phyloP scores from a whole-genome alignment of 2,329 filamentous ascomycete species.

The Penicillium sp. region DNA sequence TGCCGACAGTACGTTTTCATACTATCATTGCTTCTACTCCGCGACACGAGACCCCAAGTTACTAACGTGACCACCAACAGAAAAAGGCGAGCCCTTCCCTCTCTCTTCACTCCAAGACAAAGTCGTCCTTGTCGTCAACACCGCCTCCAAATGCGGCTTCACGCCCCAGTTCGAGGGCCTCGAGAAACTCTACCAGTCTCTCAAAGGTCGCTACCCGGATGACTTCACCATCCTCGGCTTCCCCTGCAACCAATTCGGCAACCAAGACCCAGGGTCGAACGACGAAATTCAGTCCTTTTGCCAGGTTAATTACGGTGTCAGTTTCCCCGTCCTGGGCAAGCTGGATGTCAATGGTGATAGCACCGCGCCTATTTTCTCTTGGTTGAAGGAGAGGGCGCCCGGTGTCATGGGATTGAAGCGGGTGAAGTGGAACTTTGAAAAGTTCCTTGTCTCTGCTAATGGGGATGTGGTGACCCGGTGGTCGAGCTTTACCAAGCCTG shows the following conservation, averaged over 20 bases:
- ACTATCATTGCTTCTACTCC: neutral
- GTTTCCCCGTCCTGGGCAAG: constrained; percentile 87
- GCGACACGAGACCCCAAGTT: too few species aligned
- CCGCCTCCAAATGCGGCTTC: constrained; percentile 97
- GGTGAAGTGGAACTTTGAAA: constrained; percentile 99
- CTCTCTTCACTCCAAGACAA: constrained; percentile 75
- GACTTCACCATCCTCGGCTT: constrained; percentile 88
- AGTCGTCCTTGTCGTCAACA: constrained; percentile 94
- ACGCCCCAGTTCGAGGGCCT: constrained; percentile 90
- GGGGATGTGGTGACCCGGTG: constrained; percentile 80
- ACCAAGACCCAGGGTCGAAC: constrained; percentile 78
- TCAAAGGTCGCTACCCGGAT: constrained; percentile 64
- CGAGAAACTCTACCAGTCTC: constrained; percentile 77
- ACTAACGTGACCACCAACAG: constrained; percentile 38
- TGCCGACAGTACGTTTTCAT: constrained; percentile 47
- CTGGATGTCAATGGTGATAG: constrained; percentile 85
- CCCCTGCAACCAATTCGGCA: constrained; percentile 96
- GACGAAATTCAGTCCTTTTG: constrained; percentile 80
- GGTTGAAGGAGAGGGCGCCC: constrained; percentile 64
- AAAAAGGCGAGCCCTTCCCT: constrained; percentile 66
- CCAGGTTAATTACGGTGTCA: constrained; percentile 89
- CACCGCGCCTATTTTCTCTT: constrained; percentile 74
- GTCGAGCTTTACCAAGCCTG: constrained; percentile 83
- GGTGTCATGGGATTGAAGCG: constrained; percentile 82
- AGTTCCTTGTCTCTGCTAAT: constrained; percentile 84